Evolutionary conservation across 257 asterid species (phyloP).

Genomic region (Ocimum tenuiflorum): DNA sequence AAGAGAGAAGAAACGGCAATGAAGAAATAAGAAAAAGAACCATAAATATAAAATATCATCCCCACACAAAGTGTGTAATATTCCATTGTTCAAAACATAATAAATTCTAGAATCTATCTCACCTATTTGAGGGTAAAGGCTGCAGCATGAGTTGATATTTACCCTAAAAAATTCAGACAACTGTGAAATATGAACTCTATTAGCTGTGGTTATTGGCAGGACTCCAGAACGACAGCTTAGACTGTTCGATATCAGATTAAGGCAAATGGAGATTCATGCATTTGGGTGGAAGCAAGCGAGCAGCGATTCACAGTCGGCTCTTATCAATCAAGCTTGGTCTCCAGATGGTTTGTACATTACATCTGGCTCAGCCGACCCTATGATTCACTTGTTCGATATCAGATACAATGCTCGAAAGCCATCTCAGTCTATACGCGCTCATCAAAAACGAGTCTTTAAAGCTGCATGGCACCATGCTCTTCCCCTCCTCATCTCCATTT

Average conservation of each 20-base stretch:
- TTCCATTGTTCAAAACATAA: no score
- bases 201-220: slow-evolving; percentile 32
- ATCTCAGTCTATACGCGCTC: slow-evolving; percentile 70
- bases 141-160: no score
- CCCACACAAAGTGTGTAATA: no score
- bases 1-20: no score
- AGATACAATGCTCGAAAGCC: slow-evolving; percentile 56
- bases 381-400: slow-evolving; percentile 74
- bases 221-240: slow-evolving; percentile 68
- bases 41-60: no score
- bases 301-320: slow-evolving; percentile 83
- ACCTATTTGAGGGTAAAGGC: no score
- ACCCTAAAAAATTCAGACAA: no score
- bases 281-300: slow-evolving; percentile 91
- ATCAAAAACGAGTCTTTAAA: slow-evolving; percentile 84
- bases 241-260: slow-evolving; percentile 58
- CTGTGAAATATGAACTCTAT: no score
- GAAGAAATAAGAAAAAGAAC: no score
- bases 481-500: slow-evolving; percentile 78
- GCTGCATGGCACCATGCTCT: slow-evolving; percentile 79
- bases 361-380: slow-evolving; percentile 88
- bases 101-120: no score
- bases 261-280: slow-evolving; percentile 52
- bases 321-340: slow-evolving; percentile 85
- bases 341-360: slow-evolving; percentile 74